phyloP scores from a whole-genome alignment of 352 stramenopile species.

The Pythium periplocum region DNA sequence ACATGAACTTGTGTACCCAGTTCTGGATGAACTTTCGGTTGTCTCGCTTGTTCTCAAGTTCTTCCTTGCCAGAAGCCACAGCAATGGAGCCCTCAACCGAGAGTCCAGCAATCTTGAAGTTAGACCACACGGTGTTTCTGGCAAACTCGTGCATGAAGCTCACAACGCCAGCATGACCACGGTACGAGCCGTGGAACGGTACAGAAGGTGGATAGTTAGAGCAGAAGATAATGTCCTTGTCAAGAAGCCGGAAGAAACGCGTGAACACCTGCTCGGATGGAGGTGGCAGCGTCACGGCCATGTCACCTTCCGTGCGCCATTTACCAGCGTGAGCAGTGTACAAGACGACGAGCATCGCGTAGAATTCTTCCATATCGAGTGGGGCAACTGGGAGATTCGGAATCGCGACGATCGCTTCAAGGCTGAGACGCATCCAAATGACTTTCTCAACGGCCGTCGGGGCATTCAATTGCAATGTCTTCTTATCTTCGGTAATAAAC shows the following conservation, averaged over 20 bases:
- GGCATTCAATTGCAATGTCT: slow-evolving; percentile 70
- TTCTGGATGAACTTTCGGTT: slow-evolving; percentile 85
- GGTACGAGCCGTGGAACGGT: slow-evolving; percentile 82
- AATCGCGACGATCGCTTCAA: slow-evolving; percentile 83
- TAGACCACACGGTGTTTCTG: slow-evolving; percentile 73
- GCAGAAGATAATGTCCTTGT: slow-evolving; percentile 85
- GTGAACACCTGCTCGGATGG: slow-evolving; percentile 85
- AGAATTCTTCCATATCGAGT: slow-evolving; percentile 87
- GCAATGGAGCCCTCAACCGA: slow-evolving; percentile 81
- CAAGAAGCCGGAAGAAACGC: slow-evolving; percentile 79
- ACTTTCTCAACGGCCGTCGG: slow-evolving; percentile 80
- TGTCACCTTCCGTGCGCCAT: slow-evolving; percentile 82
- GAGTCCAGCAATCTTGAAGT: slow-evolving; percentile 83
- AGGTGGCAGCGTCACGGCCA: slow-evolving; percentile 81
- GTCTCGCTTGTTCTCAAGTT: slow-evolving; percentile 83
- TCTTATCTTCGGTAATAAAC: slow-evolving; percentile 87
- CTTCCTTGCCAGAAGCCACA: slow-evolving; percentile 79
- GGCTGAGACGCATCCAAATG: slow-evolving; percentile 83
- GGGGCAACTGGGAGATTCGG: slow-evolving; percentile 72
- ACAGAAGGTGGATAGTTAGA: slow-evolving; percentile 86
- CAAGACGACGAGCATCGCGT: slow-evolving; percentile 84
- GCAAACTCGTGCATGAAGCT: slow-evolving; percentile 79
- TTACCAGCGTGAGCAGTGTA: slow-evolving; percentile 76
- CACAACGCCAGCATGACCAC: slow-evolving; percentile 64
- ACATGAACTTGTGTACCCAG: slow-evolving; percentile 89